Evolutionary conservation across 257 asterid genomes (phyloP).

Genomic region (Ajuga chamaepitys): DNA sequence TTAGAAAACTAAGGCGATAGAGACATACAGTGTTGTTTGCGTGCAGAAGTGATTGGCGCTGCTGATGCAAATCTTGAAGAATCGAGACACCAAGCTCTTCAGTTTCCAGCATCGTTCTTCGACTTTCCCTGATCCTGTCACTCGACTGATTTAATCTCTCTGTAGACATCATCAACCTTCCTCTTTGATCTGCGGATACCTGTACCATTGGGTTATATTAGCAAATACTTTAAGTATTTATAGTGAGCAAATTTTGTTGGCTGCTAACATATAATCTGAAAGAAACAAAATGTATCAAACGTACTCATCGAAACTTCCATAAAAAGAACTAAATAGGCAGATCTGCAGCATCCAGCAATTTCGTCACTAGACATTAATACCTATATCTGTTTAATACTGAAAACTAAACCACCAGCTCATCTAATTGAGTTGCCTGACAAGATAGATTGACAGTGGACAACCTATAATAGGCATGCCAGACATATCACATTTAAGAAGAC

Average conservation of each 20-base stretch:
- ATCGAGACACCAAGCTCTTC: slow-evolving; percentile 61
- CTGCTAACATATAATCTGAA: too few species aligned
- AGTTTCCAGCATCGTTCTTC: slow-evolving; percentile 53
- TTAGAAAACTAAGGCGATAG: neutral
- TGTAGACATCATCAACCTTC: slow-evolving; percentile 49
- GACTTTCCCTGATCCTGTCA: slow-evolving; percentile 50
- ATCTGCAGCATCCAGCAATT: too few species aligned
- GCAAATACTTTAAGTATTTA: neutral
- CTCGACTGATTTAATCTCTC: slow-evolving; percentile 39
- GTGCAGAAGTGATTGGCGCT: slow-evolving; percentile 59
- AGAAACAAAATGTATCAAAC: neutral
- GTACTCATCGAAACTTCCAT: too few species aligned
- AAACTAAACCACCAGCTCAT: too few species aligned
- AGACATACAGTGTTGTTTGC: slow-evolving; percentile 33
- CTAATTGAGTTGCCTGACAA: too few species aligned
- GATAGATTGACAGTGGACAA: too few species aligned
- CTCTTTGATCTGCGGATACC: slow-evolving; percentile 57
- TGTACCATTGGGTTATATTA: neutral
- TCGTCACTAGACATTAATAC: too few species aligned
- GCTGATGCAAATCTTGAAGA: slow-evolving; percentile 58
- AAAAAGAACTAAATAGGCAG: too few species aligned
- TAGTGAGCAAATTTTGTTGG: too few species aligned
- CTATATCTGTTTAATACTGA: too few species aligned
- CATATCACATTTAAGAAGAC: too few species aligned
- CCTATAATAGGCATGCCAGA: too few species aligned